Conservation (phyloP, 2,329 filamentous ascomycete species). For the Phyllosticta citriasiana region DNA sequence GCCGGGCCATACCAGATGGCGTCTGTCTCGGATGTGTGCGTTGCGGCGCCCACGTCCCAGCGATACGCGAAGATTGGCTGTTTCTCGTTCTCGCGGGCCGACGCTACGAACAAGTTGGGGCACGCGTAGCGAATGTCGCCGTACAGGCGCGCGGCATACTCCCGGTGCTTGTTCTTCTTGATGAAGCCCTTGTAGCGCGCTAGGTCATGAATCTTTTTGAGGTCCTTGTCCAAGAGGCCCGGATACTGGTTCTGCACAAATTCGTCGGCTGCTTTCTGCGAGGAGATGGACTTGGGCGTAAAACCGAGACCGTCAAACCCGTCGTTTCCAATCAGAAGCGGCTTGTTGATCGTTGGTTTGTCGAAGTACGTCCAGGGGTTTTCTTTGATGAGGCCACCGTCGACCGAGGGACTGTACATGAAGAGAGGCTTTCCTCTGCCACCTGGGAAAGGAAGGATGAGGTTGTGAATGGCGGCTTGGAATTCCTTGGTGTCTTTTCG, state of each 20-base stretch:
- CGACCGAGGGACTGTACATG: slow-evolving; percentile 34
- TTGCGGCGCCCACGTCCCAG: slow-evolving; percentile 35
- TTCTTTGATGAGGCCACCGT: slow-evolving; percentile 32
- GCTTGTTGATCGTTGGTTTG: slow-evolving; percentile 29
- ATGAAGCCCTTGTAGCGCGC: slow-evolving; percentile 19
- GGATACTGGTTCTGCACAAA: slow-evolving; percentile 32
- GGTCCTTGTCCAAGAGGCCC: slow-evolving; percentile 19
- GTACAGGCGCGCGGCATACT: slow-evolving; percentile 30
- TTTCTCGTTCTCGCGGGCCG: slow-evolving; percentile 17
- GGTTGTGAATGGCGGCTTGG: slow-evolving; percentile 26
- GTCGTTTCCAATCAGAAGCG: slow-evolving; percentile 35
- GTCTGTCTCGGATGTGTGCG: slow-evolving; percentile 27
- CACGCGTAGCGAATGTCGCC: slow-evolving; percentile 44
- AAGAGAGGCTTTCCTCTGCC: slow-evolving; percentile 24
- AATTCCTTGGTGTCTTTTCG: slow-evolving; percentile 26
- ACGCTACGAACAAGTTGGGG: slow-evolving; percentile 32
- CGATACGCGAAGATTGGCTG: slow-evolving; percentile 37
- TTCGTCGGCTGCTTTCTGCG: slow-evolving; percentile 19
- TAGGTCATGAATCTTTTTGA: slow-evolving; percentile 19
- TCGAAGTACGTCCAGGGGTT: slow-evolving; percentile 29
- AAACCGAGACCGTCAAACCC: slow-evolving; percentile 35
- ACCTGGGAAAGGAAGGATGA: slow-evolving; percentile 30
- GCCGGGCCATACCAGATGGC: slow-evolving; percentile 30
- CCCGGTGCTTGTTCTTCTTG: slow-evolving; percentile 17
- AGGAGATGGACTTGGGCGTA: slow-evolving; percentile 23